Percentiles rank a stretch among this genome's conserved stretches.
Conservation (phyloP, 176 grass and related monocot species). For the Luzula sylvatica region DNA sequence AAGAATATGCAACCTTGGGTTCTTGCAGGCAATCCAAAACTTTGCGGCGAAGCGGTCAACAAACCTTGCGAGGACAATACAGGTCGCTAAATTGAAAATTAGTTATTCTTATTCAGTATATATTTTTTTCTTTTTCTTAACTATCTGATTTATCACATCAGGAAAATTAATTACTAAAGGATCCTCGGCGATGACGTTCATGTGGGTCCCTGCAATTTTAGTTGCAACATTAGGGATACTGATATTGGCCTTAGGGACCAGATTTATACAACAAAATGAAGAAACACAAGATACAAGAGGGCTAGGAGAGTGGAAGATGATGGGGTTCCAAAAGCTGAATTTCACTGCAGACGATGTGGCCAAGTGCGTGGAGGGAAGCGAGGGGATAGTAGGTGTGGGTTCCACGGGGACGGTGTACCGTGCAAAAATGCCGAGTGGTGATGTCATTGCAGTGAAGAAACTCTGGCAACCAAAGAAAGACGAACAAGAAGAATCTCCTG, state of each 20-base stretch:
- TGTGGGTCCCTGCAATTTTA: constrained; percentile 48
- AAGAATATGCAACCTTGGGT: constrained; percentile 29
- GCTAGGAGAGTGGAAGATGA: constrained; percentile 55
- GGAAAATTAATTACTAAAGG: constrained; percentile 4
- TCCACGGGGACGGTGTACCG: constrained; percentile 75
- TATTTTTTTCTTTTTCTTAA: too few relatives aligned
- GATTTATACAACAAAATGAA: constrained; percentile 41
- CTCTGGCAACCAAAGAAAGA: constrained; percentile 48
- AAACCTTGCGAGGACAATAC: constrained; percentile 20
- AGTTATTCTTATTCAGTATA: too few relatives aligned
- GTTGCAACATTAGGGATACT: constrained; percentile 55
- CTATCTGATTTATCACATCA: too few relatives aligned
- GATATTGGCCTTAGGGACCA: constrained; percentile 46
- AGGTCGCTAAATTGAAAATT: neutral
- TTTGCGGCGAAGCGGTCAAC: constrained; percentile 22
- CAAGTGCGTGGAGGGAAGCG: constrained; percentile 41
- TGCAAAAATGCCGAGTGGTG: constrained; percentile 70
- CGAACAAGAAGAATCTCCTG: constrained; percentile 15
- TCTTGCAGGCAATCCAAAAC: constrained; percentile 26
- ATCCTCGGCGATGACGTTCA: constrained; percentile 20
- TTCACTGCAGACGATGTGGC: constrained; percentile 85
- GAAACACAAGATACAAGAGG: neutral
- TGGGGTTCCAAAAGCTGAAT: constrained; percentile 55
- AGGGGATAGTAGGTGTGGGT: constrained; percentile 62
- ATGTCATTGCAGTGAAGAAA: constrained; percentile 84